Conservation (phyloP, 371 early-diverging fungal genomes). For the Furculomyces boomerangus region DNA sequence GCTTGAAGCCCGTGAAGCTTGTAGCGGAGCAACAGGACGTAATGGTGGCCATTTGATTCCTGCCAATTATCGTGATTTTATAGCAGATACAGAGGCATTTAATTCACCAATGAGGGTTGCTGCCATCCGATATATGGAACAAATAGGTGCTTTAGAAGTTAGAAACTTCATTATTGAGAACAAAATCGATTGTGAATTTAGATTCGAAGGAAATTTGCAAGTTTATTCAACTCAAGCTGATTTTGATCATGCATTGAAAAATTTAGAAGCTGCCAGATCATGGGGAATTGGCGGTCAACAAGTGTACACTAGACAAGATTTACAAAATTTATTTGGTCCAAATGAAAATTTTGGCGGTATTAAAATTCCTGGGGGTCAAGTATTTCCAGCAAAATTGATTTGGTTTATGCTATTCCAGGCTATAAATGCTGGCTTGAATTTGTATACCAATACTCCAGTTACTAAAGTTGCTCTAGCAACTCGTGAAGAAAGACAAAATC, state of each 20-base stretch:
- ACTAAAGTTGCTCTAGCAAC: constrained; percentile 1
- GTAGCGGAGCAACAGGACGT: constrained; percentile 8
- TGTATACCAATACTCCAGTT: constrained; percentile 10
- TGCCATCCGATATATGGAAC: constrained; percentile 1
- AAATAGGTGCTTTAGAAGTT: not conserved
- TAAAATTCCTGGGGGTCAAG: constrained; percentile 5
- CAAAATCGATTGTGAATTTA: constrained; percentile 5
- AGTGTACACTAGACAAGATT: not conserved
- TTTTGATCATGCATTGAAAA: not conserved
- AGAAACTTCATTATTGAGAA: not conserved
- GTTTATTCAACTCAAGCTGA: not conserved
- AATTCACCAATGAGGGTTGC: not conserved
- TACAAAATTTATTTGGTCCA: constrained; percentile 1
- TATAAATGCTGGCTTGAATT: constrained; percentile 4
- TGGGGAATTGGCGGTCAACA: constrained; percentile 1
- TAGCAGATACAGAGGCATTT: not conserved
- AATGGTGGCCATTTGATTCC: constrained; percentile 9
- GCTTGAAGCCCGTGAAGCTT: constrained; percentile 7
- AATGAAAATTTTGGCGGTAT: constrained; percentile 1
- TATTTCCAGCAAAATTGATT: constrained; percentile 8
- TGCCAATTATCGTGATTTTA: constrained; percentile 4
- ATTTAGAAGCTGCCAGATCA: not conserved
- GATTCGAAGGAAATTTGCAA: constrained; percentile 3
- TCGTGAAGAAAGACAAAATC: not conserved
- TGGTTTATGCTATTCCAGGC: constrained; percentile 5